Conservation (phyloP, 768 basidiomycete genomes). For the Boletus sensibilis region DNA sequence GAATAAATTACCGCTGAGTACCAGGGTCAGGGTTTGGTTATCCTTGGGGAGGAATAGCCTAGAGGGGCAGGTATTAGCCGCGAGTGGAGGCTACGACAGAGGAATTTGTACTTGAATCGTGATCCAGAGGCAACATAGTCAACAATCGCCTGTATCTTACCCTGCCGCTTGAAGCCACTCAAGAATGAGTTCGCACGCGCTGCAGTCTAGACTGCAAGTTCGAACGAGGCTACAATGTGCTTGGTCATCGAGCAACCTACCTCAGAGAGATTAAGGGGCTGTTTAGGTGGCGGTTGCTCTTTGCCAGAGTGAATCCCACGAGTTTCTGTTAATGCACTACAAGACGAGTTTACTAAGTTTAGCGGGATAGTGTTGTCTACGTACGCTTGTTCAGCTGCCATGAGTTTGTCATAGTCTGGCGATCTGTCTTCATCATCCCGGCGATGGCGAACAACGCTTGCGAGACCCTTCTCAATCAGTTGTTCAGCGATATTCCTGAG, state of each 20-base stretch:
- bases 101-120: slow-evolving; percentile 76
- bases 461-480: slow-evolving; percentile 89
- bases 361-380: slow-evolving; percentile 29
- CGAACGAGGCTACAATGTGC: neutral
- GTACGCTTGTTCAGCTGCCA: slow-evolving; percentile 90
- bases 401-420: slow-evolving; percentile 93
- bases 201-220: slow-evolving; percentile 45
- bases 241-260: slow-evolving; percentile 37
- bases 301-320: slow-evolving; percentile 93
- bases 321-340: slow-evolving; percentile 71
- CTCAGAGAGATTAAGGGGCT: slow-evolving; percentile 91
- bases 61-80: slow-evolving; percentile 2
- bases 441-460: slow-evolving; percentile 86
- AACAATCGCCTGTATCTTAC: slow-evolving; percentile 79
- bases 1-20: slow-evolving; percentile 66
- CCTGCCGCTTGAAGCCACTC: slow-evolving; percentile 87
- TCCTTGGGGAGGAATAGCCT: slow-evolving; percentile 87
- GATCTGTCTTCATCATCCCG: slow-evolving; percentile 95
- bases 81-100: neutral
- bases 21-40: slow-evolving; percentile 90
- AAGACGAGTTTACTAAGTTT: slow-evolving; percentile 9
- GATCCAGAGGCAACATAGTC: slow-evolving; percentile 95
- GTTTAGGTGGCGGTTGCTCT: slow-evolving; percentile 74
- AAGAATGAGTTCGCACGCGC: slow-evolving; percentile 84
- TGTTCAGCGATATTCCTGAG: slow-evolving; percentile 88